Percentiles rank a stretch among this genome's conserved stretches.
Evolutionary conservation across 495 filamentous ascomycete species (phyloP).

Genomic region (Penicillium robsamsonii): DNA sequence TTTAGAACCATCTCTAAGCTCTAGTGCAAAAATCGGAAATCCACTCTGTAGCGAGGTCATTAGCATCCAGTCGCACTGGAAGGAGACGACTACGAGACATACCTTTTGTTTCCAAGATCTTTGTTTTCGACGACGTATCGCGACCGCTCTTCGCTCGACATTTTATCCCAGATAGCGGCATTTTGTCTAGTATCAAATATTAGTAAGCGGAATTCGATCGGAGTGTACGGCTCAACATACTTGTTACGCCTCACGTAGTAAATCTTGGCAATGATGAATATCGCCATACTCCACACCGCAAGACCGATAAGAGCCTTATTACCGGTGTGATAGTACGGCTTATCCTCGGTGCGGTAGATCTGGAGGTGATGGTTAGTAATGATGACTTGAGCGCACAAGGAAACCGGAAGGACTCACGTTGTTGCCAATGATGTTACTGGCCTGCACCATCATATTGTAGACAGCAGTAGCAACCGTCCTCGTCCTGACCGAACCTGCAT

Average conservation of each 20-base stretch:
- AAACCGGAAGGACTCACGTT: constrained; percentile 46
- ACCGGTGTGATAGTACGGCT: constrained; percentile 63
- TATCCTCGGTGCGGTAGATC: constrained; percentile 65
- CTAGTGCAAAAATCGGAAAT: constrained; percentile 54
- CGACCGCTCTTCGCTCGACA: constrained; percentile 60
- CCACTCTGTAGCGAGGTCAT: constrained; percentile 37
- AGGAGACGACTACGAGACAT: constrained; percentile 1
- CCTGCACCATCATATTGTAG: constrained; percentile 78
- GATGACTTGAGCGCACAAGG: neutral
- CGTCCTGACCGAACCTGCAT: constrained; percentile 66
- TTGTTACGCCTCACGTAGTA: constrained; percentile 66
- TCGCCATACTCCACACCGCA: constrained; percentile 47
- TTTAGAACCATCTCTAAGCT: no score
- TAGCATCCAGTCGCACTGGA: neutral
- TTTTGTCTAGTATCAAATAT: constrained; percentile 28
- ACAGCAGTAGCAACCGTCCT: constrained; percentile 59
- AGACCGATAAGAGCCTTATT: constrained; percentile 63
- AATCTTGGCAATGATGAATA: constrained; percentile 55
- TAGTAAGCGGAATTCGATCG: neutral
- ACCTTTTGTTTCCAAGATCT: constrained; percentile 71
- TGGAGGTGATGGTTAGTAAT: constrained; percentile 20
- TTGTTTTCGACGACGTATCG: constrained; percentile 63
- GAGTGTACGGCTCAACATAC: constrained; percentile 23
- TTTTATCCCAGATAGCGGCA: constrained; percentile 52
- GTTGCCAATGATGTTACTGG: constrained; percentile 57